phyloP scores from a whole-genome alignment of 805 yeast species.

The Candida bentonensis region DNA sequence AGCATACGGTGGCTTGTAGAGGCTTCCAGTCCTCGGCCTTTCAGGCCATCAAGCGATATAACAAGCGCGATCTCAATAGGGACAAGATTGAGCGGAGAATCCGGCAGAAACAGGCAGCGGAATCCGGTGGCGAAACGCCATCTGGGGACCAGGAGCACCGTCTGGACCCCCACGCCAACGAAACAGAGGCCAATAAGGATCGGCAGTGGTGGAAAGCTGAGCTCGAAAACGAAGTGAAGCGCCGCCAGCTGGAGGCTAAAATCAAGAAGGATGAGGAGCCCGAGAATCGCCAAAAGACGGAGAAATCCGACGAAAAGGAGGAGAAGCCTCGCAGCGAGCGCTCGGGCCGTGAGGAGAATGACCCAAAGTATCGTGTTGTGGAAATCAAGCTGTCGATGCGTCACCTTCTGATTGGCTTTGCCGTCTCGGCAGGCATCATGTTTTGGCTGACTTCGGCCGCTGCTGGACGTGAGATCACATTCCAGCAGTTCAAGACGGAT shows the following conservation, averaged over 20 bases:
- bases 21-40: background rate
- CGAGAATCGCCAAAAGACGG: background rate
- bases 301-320: background rate
- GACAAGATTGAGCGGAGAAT: background rate
- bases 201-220: background rate
- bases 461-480: conserved; percentile 30
- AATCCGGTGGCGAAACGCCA: too few relatives aligned
- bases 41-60: background rate
- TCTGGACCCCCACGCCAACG: background rate
- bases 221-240: background rate
- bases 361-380: conserved; percentile 3
- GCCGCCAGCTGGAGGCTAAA: background rate
- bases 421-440: conserved; percentile 11
- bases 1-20: background rate
- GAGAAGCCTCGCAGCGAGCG: background rate
- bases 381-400: conserved; percentile 15
- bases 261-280: background rate
- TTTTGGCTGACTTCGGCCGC: conserved; percentile 12
- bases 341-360: background rate
- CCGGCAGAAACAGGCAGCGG: background rate
- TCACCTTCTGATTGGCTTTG: conserved; percentile 13
- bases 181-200: background rate
- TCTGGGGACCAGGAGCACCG: background rate
- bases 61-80: background rate
- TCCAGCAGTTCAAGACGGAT: conserved; percentile 76